Base-by-base conservation (phyloP, 73 alveolate species). In the Blepharisma japonicum region DNA sequence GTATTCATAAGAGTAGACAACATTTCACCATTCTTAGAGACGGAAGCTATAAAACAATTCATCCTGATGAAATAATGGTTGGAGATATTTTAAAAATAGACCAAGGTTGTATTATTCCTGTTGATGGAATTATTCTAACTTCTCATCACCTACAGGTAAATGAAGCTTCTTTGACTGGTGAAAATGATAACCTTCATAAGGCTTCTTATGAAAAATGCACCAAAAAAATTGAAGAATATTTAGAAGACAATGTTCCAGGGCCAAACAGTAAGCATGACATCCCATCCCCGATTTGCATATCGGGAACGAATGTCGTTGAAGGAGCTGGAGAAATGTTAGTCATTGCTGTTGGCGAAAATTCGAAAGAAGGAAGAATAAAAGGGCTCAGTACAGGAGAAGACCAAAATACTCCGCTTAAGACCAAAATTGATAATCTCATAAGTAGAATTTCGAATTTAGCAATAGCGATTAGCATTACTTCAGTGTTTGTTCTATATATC, bases 151-250 rank as follows among this genome's bases (percentile, higher is more conserved):
- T 92, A 18, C 86, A 86, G 50, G 83, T 94, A 51, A 96, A 94
- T 81, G 99, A 94, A 80, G 68, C 96, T 67, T 96, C 98, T 54
- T 83, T 92, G 89, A 92, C 98, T 18, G 98, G 98, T 6, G 98
- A 92, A 82, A 86, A 89, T 46, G 95, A 86, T 78, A 89, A 87
- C 25, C 68, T 86, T 83, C 71, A 92, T 68, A 80, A 87, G 48
- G 68, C 72, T 80, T 56, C 89, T 77, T 68, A 78, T 71, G 83
- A 81, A 71, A 81, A 89, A 81, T 11, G 45, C 18, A 6, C 6
- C 27, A 51, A 25, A 50, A 68, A 74, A 48, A 55, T 68, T 6
- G 45, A 46, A 5, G 11, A 71, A 81, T 55, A n/a, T 9, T 55
- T 14, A 77, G 70, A 25, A 77, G 79, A 80, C 68, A 42, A 68